Conservation (phyloP, 495 filamentous ascomycete species). For the Aspergillus diversus region DNA sequence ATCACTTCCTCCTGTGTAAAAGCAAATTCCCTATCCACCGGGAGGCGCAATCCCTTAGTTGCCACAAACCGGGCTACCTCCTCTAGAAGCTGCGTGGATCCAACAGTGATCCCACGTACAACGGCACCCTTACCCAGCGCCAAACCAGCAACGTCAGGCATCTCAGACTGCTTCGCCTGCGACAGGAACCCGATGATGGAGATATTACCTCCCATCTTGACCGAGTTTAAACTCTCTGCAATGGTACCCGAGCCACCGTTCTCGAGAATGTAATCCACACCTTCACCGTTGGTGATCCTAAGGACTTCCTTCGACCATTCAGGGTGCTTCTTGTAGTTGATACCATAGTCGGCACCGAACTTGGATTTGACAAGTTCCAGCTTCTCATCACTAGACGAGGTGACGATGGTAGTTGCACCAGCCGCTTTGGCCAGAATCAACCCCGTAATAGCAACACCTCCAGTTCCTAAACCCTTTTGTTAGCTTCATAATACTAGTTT, state of each 20-base stretch:
- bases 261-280: slow-evolving; percentile 68
- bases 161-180: slow-evolving; percentile 29
- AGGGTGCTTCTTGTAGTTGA: slow-evolving; percentile 64
- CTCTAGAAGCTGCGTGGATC: slow-evolving; percentile 54
- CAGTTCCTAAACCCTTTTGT: slow-evolving; percentile 50
- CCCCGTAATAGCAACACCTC: slow-evolving; percentile 72
- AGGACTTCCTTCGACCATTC: slow-evolving; percentile 69
- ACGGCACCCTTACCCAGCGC: slow-evolving; percentile 49
- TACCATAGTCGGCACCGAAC: slow-evolving; percentile 43
- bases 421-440: slow-evolving; percentile 76
- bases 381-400: slow-evolving; percentile 68
- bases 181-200: slow-evolving; percentile 62
- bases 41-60: slow-evolving; percentile 46
- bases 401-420: slow-evolving; percentile 68
- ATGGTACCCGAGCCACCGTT: slow-evolving; percentile 64
- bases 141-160: slow-evolving; percentile 49
- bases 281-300: slow-evolving; percentile 55
- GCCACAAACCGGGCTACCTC: slow-evolving; percentile 59
- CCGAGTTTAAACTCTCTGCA: slow-evolving; percentile 54
- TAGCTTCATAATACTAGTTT: not conserved
- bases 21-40: slow-evolving; percentile 58
- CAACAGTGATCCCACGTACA: slow-evolving; percentile 58
- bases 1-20: slow-evolving; percentile 54
- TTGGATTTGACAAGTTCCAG: slow-evolving; percentile 58
- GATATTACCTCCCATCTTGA: slow-evolving; percentile 63